Evolutionary conservation across 169 alveolate genomes (phyloP).

Genomic region (Eimeria maxima): DNA sequence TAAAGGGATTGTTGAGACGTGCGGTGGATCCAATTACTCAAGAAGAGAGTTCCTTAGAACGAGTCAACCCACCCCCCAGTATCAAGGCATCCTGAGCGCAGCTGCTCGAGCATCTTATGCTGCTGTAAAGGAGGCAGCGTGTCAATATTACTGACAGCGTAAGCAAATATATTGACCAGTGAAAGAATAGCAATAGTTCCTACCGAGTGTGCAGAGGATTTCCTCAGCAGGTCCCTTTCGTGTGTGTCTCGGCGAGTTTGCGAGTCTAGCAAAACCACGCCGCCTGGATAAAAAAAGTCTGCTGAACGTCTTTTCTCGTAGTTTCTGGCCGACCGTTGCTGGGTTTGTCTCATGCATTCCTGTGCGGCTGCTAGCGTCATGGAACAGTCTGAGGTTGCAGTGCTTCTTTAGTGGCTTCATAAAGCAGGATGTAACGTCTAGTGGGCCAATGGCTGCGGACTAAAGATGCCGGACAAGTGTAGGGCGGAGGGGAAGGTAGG

Average conservation of each 20-base stretch:
- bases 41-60: too few relatives aligned
- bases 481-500: too few relatives aligned
- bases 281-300: background rate
- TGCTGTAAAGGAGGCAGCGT: too few relatives aligned
- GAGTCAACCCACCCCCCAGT: too few relatives aligned
- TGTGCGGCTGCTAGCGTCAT: background rate
- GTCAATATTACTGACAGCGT: background rate
- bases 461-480: background rate
- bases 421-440: background rate
- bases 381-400: background rate
- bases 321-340: background rate
- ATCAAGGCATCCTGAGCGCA: too few relatives aligned
- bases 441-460: background rate
- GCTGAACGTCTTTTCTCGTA: background rate
- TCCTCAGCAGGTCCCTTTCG: background rate
- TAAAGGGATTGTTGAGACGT: too few relatives aligned
- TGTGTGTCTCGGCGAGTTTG: background rate
- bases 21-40: too few relatives aligned
- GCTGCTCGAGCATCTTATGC: too few relatives aligned
- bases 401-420: background rate
- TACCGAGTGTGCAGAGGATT: background rate
- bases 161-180: background rate
- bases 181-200: background rate
- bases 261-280: background rate
- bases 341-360: background rate